Conservation (phyloP, 2,329 filamentous ascomycete species). For the Phyllachora maydis region DNA sequence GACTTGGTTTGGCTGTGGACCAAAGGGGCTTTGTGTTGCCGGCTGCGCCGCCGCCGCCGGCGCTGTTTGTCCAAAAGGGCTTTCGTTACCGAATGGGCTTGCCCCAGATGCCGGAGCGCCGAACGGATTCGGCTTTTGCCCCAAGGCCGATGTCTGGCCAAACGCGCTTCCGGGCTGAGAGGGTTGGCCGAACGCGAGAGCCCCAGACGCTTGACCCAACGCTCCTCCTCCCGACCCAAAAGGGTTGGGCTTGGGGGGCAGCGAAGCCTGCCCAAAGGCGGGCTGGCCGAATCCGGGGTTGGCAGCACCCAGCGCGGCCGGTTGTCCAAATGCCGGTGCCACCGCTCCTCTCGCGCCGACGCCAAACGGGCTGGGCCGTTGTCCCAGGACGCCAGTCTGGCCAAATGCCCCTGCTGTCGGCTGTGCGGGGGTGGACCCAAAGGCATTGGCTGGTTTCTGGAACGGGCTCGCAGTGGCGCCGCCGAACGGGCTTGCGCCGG, state of each 20-base stretch:
- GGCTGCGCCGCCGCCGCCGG: slow-evolving; percentile 2
- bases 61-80: slow-evolving; percentile 6
- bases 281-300: no score
- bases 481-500: slow-evolving; percentile 18
- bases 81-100: slow-evolving; percentile 8
- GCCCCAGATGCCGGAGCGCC: slow-evolving; percentile 5
- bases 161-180: slow-evolving; percentile 9
- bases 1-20: no score
- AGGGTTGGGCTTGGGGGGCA: no score
- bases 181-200: slow-evolving; percentile 11
- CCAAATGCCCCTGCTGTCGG: slow-evolving; percentile 12
- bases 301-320: slow-evolving; percentile 3
- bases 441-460: background rate
- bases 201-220: no score
- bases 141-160: slow-evolving; percentile 8
- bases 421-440: slow-evolving; percentile 1
- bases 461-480: slow-evolving; percentile 15
- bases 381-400: slow-evolving; percentile 15
- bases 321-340: slow-evolving; percentile 6
- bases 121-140: slow-evolving; percentile 12
- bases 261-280: no score
- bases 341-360: slow-evolving; percentile 15
- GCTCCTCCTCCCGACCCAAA: no score
- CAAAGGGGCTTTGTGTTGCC: slow-evolving; percentile 3
- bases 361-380: slow-evolving; percentile 18